Conservation (phyloP, 202 grass and related monocot species). For the Bolboschoenoplectus hybrid region DNA sequence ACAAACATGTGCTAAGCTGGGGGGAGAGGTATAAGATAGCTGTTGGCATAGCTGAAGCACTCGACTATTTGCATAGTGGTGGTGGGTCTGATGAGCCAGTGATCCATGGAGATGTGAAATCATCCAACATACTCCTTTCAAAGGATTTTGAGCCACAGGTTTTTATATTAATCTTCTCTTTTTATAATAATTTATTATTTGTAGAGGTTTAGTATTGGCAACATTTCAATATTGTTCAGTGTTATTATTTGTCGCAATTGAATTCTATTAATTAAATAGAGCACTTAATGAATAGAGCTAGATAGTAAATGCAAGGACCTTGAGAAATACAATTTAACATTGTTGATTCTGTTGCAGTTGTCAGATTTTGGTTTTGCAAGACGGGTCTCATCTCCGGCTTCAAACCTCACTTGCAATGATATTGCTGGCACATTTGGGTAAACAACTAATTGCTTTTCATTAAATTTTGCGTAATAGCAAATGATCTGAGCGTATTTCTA, state of each 20-base stretch:
- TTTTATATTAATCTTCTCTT: conserved; percentile 12
- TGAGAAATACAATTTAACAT: conserved; percentile 36
- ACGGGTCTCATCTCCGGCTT: conserved; percentile 64
- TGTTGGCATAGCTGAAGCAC: conserved; percentile 68
- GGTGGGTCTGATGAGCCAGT: conserved; percentile 54
- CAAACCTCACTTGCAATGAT: conserved; percentile 69
- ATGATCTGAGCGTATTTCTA: neutral
- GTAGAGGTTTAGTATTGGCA: conserved; percentile 13
- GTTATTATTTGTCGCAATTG: neutral
- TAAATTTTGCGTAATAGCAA: neutral
- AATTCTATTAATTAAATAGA: neutral
- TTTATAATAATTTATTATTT: conserved; percentile 13
- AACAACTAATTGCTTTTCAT: conserved; percentile 17
- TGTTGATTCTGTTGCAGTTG: conserved; percentile 61
- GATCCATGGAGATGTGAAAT: conserved; percentile 94
- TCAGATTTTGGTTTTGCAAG: conserved; percentile 98
- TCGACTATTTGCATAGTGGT: conserved; percentile 76
- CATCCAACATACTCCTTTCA: conserved; percentile 91
- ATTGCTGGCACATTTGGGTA: conserved; percentile 96
- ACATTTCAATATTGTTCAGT: neutral
- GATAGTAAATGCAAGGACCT: neutral
- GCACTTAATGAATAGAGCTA: neutral
- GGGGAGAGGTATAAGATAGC: conserved; percentile 70
- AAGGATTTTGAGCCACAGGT: conserved; percentile 73
- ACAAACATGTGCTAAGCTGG: conserved; percentile 59